Evolutionary conservation across 2,329 filamentous ascomycete species (phyloP).

Genomic region (Nothophaeocryptopus gaeumannii): DNA sequence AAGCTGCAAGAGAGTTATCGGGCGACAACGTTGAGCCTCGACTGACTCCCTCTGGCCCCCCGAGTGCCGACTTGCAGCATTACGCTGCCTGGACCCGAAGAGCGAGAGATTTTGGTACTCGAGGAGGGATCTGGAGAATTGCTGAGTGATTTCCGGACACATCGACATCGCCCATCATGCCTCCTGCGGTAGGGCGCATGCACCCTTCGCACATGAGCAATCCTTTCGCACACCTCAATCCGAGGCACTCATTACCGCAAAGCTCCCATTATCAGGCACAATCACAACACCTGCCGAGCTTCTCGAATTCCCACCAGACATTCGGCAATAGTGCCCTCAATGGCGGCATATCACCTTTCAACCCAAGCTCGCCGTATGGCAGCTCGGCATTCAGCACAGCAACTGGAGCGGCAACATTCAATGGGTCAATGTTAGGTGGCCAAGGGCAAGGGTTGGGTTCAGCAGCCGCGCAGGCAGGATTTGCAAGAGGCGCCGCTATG

Average conservation of each 20-base stretch:
- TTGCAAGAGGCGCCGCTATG: conserved; percentile 66
- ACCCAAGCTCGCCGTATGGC: conserved; percentile 29
- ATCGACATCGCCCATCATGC: conserved; percentile 44
- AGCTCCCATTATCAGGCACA: conserved; percentile 31
- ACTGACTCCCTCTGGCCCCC: too few species aligned
- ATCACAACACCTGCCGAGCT: conserved; percentile 36
- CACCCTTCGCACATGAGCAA: conserved; percentile 57
- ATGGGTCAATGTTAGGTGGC: conserved; percentile 31
- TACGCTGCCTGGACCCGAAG: too few species aligned
- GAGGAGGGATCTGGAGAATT: too few species aligned
- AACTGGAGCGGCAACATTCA: conserved; percentile 29
- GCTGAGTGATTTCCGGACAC: background rate
- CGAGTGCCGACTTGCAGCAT: too few species aligned
- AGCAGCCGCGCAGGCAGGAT: conserved; percentile 84
- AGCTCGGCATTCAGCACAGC: conserved; percentile 32
- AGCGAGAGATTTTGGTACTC: too few species aligned
- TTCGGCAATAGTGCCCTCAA: conserved; percentile 37
- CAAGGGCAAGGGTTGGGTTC: conserved; percentile 69
- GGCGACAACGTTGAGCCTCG: too few species aligned
- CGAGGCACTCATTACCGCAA: conserved; percentile 36
- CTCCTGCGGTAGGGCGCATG: conserved; percentile 58
- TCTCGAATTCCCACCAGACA: conserved; percentile 40
- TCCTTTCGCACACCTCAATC: conserved; percentile 58
- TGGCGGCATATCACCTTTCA: conserved; percentile 41
- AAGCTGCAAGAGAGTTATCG: too few species aligned